Conservation (phyloP, 164 flowering plant genomes). For the Stephania yunnanensis region DNA sequence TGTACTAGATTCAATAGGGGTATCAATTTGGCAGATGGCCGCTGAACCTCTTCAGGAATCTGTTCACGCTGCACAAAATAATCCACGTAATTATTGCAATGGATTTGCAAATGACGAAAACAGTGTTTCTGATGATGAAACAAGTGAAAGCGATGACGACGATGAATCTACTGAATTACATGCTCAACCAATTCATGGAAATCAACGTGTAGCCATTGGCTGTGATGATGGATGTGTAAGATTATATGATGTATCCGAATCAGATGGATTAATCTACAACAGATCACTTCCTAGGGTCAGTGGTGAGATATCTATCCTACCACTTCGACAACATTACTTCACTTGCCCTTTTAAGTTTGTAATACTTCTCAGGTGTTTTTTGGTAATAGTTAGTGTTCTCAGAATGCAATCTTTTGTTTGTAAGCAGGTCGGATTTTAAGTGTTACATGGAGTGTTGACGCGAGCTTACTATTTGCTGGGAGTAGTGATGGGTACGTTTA, state of each 20-base stretch:
- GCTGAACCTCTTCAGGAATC: conserved; percentile 36
- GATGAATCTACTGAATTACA: conserved; percentile 37
- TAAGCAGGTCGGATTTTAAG: conserved; percentile 68
- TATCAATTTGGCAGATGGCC: conserved; percentile 97
- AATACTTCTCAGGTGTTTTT: not conserved
- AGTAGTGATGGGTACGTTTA: conserved; percentile 92
- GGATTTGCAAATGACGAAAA: conserved; percentile 35
- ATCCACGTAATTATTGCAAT: conserved; percentile 32
- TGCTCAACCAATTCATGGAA: conserved; percentile 20
- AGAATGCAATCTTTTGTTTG: not conserved
- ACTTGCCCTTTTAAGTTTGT: not conserved
- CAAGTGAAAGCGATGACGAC: conserved; percentile 41
- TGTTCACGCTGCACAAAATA: conserved; percentile 10
- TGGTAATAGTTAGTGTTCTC: not conserved
- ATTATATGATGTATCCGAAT: conserved; percentile 44
- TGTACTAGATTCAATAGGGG: conserved; percentile 68
- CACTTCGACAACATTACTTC: not conserved
- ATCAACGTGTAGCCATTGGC: conserved; percentile 53
- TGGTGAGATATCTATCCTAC: conserved; percentile 64
- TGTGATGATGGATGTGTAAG: conserved; percentile 96
- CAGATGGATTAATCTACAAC: conserved; percentile 42
- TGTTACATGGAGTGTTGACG: conserved; percentile 84
- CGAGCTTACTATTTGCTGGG: conserved; percentile 66
- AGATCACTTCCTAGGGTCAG: conserved; percentile 84
- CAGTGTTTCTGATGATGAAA: conserved; percentile 20